Base-by-base conservation (phyloP, 495 filamentous ascomycete species). In the Haplographium delicatum region DNA sequence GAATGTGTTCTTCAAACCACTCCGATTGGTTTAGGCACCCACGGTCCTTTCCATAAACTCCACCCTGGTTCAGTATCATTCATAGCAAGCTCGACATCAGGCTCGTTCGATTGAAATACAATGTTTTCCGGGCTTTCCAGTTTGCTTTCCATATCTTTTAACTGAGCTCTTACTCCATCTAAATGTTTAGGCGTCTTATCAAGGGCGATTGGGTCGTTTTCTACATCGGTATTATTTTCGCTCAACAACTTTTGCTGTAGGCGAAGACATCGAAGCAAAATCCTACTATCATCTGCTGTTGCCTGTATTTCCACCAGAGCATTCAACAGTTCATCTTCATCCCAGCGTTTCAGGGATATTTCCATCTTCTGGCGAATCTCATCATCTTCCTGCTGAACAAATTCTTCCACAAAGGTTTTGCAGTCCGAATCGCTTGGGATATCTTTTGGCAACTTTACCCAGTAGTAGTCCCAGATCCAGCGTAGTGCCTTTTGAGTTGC, bases 381-480 rank as follows among this genome's bases (percentile, higher is more conserved):
- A 15, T 62, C 54, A 43, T 56, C 42, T 3, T 52, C 53, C 20
- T 39, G 53, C 38, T 46, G 44, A 20, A 58, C 35, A 4, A 44
- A 25, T 13, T 49, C 56, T n/a, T 13, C 26, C 7, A 55, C 44
- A 26, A 47, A 49, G 25, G 20, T 41, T 44, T 55, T 50, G 26
- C 49, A 50, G 46, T 58, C 18, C 23, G 53, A 18, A 35, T 35
- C 10, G 31, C 38, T 45, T 13, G 23, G 6, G 13, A 31, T 44
- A 5, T 42, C 55, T 1, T 41, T 43, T 3, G 43, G 47, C 19
- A 56, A 44, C 38, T 18, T 65, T 53, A 24, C 68, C 91, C 91
- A 97, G 66, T 95, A 96, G 59, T 84, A 84, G 30, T 76, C 72
- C 88, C 88, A 95, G 41, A 96, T 75, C 91, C 91, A 96, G 24